These are phyloP conservation scores for Polyplosphaeria fusca DNA, from an alignment of 495 filamentous ascomycete genomes.

Conservation along the genomic window DNA sequence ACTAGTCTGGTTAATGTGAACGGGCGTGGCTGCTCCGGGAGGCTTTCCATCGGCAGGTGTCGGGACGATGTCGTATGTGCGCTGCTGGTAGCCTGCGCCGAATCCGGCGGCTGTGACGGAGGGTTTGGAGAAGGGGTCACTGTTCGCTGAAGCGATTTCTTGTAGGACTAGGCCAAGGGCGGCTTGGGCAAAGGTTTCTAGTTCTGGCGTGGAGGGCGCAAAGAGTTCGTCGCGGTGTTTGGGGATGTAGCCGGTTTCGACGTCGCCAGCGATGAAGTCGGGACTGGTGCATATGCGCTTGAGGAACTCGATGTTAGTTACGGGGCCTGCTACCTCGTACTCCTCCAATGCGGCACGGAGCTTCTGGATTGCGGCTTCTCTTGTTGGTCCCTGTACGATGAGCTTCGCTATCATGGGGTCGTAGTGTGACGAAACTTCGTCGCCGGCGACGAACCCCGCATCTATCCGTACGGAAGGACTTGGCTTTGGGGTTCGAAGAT, in stretches of 20 bases:
- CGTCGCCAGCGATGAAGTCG: slow-evolving; percentile 79
- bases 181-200: slow-evolving; percentile 65
- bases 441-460: slow-evolving; percentile 84
- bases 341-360: slow-evolving; percentile 76
- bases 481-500: slow-evolving; percentile 70
- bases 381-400: slow-evolving; percentile 78
- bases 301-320: slow-evolving; percentile 95
- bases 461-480: slow-evolving; percentile 80
- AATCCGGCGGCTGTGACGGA: slow-evolving; percentile 49
- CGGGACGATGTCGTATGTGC: slow-evolving; percentile 57
- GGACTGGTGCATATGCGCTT: slow-evolving; percentile 77
- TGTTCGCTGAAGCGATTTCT: slow-evolving; percentile 34
- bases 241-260: slow-evolving; percentile 94
- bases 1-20: slow-evolving; percentile 63
- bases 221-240: slow-evolving; percentile 69
- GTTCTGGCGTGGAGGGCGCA: slow-evolving; percentile 14
- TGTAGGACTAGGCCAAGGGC: slow-evolving; percentile 66
- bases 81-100: slow-evolving; percentile 51
- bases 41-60: slow-evolving; percentile 46
- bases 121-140: slow-evolving; percentile 20
- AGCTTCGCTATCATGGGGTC: slow-evolving; percentile 99
- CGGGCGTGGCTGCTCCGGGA: slow-evolving; percentile 36
- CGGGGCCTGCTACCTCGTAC: slow-evolving; percentile 88
- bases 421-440: slow-evolving; percentile 91
- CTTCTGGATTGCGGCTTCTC: slow-evolving; percentile 79